Evolutionary conservation across 1,139 yeast genomes (phyloP).

Genomic region (Protomyces arabidopsidicola): DNA sequence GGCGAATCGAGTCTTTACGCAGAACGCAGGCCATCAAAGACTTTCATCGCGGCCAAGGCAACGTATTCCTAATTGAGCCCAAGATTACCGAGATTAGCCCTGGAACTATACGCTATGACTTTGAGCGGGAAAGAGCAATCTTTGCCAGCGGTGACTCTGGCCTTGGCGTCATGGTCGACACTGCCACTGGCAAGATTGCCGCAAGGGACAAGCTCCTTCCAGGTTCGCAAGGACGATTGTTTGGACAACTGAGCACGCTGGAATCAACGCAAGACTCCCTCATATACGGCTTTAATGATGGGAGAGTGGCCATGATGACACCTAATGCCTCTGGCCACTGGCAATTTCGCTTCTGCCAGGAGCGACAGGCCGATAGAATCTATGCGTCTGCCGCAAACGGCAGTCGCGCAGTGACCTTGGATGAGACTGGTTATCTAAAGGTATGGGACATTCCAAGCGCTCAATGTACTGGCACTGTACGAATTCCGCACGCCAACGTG

Average conservation of each 20-base stretch:
- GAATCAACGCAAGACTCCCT: neutral
- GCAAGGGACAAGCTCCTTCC: conserved; percentile 9
- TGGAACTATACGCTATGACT: neutral
- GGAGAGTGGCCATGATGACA: conserved; percentile 7
- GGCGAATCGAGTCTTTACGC: conserved; percentile 10
- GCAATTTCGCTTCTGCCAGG: neutral
- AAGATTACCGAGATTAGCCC: conserved; percentile 1
- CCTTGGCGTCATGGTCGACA: neutral
- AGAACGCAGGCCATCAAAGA: neutral
- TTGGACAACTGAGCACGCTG: no score
- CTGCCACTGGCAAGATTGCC: conserved; percentile 12
- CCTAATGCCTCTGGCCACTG: conserved; percentile 5
- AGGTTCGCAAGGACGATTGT: no score
- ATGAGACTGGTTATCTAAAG: conserved; percentile 2
- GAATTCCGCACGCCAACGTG: no score
- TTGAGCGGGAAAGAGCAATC: neutral
- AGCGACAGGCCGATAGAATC: neutral
- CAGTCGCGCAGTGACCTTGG: neutral
- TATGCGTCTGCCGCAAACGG: neutral
- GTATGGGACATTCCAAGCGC: neutral
- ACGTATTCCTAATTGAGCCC: neutral
- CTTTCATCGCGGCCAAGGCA: conserved; percentile 15
- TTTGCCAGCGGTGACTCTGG: neutral
- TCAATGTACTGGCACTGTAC: neutral
- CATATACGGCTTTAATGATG: conserved; percentile 7